Conservation (phyloP, 2,329 filamentous ascomycete genomes). For the Xylaria polymorpha region DNA sequence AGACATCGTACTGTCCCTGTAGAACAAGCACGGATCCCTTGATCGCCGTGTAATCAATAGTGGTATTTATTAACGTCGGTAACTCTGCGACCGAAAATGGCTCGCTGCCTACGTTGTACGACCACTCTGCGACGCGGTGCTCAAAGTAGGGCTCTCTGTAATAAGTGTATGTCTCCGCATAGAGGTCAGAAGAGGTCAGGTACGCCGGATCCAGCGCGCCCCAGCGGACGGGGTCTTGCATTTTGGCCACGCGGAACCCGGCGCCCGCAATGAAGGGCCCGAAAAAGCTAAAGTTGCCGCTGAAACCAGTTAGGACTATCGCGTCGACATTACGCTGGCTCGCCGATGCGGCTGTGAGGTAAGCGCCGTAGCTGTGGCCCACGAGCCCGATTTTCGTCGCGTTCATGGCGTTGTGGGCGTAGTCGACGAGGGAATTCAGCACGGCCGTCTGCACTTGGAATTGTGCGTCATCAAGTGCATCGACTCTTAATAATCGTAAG, state of each 20-base stretch:
- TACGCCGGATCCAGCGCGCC: conserved; percentile 44
- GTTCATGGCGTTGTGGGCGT: conserved; percentile 40
- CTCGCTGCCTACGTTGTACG: conserved; percentile 45
- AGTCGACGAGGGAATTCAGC: conserved; percentile 45
- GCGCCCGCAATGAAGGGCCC: conserved; percentile 47
- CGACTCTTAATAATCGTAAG: conserved; percentile 33
- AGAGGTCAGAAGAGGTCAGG: conserved; percentile 46
- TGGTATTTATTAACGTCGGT: conserved; percentile 45
- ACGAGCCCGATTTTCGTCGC: conserved; percentile 47
- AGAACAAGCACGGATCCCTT: conserved; percentile 45
- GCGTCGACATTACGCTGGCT: conserved; percentile 43
- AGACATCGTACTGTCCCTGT: conserved; percentile 48
- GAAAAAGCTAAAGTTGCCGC: conserved; percentile 46
- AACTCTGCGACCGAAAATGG: conserved; percentile 49
- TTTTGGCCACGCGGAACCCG: conserved; percentile 45
- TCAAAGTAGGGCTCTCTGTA: conserved; percentile 46
- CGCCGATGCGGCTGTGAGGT: conserved; percentile 44
- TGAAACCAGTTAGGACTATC: conserved; percentile 47
- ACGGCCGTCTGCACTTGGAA: conserved; percentile 50
- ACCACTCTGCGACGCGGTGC: conserved; percentile 47
- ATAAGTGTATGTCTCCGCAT: conserved; percentile 47
- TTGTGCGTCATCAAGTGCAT: conserved; percentile 46
- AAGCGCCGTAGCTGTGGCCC: conserved; percentile 50
- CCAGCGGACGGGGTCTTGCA: conserved; percentile 45
- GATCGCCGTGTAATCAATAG: conserved; percentile 40